These are phyloP conservation scores for Talaromyces sp. DNA, from an alignment of 2,329 filamentous ascomycete genomes.

Conservation along the genomic window DNA sequence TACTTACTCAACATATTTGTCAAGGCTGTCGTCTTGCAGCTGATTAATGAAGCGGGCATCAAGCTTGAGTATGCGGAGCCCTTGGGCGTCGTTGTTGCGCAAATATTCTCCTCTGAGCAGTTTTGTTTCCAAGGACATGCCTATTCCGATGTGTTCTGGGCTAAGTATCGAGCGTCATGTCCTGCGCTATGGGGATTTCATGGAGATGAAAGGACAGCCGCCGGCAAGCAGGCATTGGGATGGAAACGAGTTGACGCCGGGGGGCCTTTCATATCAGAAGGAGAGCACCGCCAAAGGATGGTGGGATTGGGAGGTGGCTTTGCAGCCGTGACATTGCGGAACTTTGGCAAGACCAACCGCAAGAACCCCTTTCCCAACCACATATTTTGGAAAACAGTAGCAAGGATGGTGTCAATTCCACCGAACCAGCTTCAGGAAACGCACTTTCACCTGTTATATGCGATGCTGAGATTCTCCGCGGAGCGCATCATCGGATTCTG, in stretches of 20 bases:
- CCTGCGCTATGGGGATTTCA: constrained; percentile 82
- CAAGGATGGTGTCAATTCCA: constrained; percentile 72
- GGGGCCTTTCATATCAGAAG: constrained; percentile 60
- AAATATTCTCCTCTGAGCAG: constrained; percentile 66
- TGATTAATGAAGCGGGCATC: constrained; percentile 62
- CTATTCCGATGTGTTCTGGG: constrained; percentile 78
- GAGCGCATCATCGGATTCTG: constrained; percentile 76
- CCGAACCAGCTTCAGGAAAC: constrained; percentile 65
- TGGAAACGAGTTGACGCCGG: constrained; percentile 61
- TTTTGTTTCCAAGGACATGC: constrained; percentile 65
- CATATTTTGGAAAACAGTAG: constrained; percentile 78
- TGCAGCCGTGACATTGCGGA: constrained; percentile 74
- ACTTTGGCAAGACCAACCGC: constrained; percentile 68
- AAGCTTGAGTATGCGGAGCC: constrained; percentile 67
- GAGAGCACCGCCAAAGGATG: constrained; percentile 78
- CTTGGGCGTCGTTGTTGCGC: constrained; percentile 70
- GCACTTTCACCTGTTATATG: constrained; percentile 65
- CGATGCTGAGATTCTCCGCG: constrained; percentile 69
- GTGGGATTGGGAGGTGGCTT: constrained; percentile 79
- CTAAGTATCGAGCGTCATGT: constrained; percentile 76
- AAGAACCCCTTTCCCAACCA: constrained; percentile 71
- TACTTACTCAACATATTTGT: constrained; percentile 74
- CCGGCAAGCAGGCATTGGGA: constrained; percentile 64
- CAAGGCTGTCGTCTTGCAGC: constrained; percentile 69
- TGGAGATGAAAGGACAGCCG: constrained; percentile 68